A percentile compares a stretch with the other conserved stretches of the same genome.
These are phyloP conservation scores for Calycina herbarum DNA, from an alignment of 2,329 filamentous ascomycete genomes.

Conservation along the genomic window DNA sequence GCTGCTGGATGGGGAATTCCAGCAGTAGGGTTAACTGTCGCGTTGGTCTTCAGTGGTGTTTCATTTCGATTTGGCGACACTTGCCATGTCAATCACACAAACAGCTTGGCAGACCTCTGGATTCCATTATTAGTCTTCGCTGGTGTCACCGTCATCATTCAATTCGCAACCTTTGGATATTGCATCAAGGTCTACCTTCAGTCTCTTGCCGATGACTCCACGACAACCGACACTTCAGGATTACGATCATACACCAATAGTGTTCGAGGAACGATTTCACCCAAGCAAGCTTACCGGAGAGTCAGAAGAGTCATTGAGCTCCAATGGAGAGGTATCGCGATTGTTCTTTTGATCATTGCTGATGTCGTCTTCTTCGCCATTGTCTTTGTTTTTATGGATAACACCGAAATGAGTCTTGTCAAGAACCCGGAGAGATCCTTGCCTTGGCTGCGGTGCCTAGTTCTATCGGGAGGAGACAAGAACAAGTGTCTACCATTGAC, in stretches of 20 bases:
- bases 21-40: slow-evolving; percentile 70
- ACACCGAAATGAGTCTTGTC: slow-evolving; percentile 45
- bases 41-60: slow-evolving; percentile 82
- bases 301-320: slow-evolving; percentile 83
- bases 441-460: slow-evolving; percentile 75
- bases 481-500: slow-evolving; percentile 64
- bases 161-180: slow-evolving; percentile 84
- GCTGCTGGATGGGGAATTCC: slow-evolving; percentile 82
- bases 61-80: slow-evolving; percentile 89
- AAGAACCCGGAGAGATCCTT: slow-evolving; percentile 47
- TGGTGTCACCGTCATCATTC: slow-evolving; percentile 72
- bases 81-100: slow-evolving; percentile 89
- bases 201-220: slow-evolving; percentile 72
- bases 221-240: slow-evolving; percentile 69
- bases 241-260: slow-evolving; percentile 77
- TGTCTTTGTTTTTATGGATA: slow-evolving; percentile 86
- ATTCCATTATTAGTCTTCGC: slow-evolving; percentile 81
- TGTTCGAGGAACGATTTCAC: slow-evolving; percentile 66
- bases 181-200: slow-evolving; percentile 94
- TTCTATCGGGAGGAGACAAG: slow-evolving; percentile 57
- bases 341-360: slow-evolving; percentile 84
- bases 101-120: slow-evolving; percentile 86
- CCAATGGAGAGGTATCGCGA: slow-evolving; percentile 90
- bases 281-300: slow-evolving; percentile 83
- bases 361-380: slow-evolving; percentile 95